phyloP scores from a whole-genome alignment of 805 yeast genomes.

The Pichia manshurica region DNA sequence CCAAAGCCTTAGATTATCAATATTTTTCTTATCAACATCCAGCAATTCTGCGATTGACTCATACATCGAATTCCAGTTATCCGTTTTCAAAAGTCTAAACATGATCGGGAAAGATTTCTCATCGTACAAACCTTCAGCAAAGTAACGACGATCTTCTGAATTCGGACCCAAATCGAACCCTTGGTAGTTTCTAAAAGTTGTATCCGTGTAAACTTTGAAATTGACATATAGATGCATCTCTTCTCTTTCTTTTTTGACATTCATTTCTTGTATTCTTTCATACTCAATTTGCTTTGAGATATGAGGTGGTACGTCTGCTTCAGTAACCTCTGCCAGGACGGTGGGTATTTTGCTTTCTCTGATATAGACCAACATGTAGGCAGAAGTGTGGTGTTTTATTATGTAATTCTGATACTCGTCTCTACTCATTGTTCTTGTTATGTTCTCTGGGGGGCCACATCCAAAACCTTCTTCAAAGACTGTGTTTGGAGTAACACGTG shows the following conservation, averaged over 20 bases:
- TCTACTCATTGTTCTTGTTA: constrained; percentile 47
- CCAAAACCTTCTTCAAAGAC: constrained; percentile 94
- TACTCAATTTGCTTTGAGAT: constrained; percentile 58
- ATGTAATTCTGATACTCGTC: constrained; percentile 58
- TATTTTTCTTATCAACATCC: constrained; percentile 23
- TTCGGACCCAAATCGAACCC: constrained; percentile 79
- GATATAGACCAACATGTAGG: constrained; percentile 94
- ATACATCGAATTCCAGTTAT: constrained; percentile 45
- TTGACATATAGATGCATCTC: constrained; percentile 64
- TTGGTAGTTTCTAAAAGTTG: constrained; percentile 51
- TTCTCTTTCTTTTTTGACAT: constrained; percentile 52
- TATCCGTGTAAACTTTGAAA: constrained; percentile 49
- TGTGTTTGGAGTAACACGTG: constrained; percentile 75
- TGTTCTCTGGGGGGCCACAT: constrained; percentile 51
- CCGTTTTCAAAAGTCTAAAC: constrained; percentile 52
- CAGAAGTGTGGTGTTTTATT: constrained; percentile 81
- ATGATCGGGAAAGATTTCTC: constrained; percentile 42
- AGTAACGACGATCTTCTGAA: constrained; percentile 38
- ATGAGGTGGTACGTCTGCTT: constrained; percentile 59
- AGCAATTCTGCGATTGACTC: constrained; percentile 45
- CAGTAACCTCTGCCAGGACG: constrained; percentile 53
- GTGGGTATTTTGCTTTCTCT: constrained; percentile 53
- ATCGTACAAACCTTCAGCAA: constrained; percentile 44
- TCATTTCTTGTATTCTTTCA: constrained; percentile 55
- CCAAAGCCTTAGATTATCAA: constrained; percentile 44